phyloP scores from a whole-genome alignment of 331 rosid species.

The Arachis monticola region DNA sequence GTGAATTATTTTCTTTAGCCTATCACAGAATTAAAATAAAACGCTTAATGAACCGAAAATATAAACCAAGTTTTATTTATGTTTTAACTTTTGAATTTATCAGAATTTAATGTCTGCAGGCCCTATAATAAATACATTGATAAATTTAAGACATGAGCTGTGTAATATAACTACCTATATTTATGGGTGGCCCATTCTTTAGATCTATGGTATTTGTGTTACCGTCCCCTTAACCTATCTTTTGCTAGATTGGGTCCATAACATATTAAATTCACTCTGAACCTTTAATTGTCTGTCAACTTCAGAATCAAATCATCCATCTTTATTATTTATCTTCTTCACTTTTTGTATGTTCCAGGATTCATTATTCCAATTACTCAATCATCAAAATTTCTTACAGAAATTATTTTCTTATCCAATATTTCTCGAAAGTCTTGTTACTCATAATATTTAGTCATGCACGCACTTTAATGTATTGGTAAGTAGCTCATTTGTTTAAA shows the following conservation, averaged over 20 bases:
- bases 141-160: constrained; percentile 21
- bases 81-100: neutral
- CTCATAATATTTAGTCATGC: too few relatives aligned
- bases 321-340: neutral
- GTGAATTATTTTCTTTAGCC: too few relatives aligned
- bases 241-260: constrained; percentile 14
- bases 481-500: too few relatives aligned
- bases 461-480: too few relatives aligned
- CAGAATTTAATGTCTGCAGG: constrained; percentile 40
- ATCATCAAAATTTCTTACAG: too few relatives aligned
- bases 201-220: neutral
- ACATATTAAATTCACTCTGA: constrained; percentile 27
- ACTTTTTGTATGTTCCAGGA: too few relatives aligned
- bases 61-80: neutral
- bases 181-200: constrained; percentile 14
- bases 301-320: neutral
- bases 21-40: too few relatives aligned
- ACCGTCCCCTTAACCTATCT: constrained; percentile 10
- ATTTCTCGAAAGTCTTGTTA: too few relatives aligned
- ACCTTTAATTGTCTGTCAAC: constrained; percentile 8
- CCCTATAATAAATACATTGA: constrained; percentile 27
- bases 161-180: neutral
- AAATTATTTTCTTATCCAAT: too few relatives aligned
- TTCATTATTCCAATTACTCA: too few relatives aligned
- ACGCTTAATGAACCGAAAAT: too few relatives aligned